Evolutionary conservation across 2,329 filamentous ascomycete genomes (phyloP), one percentile per base, ranked within the genome.

Genomic region (Fusarium nelsonii): DNA sequence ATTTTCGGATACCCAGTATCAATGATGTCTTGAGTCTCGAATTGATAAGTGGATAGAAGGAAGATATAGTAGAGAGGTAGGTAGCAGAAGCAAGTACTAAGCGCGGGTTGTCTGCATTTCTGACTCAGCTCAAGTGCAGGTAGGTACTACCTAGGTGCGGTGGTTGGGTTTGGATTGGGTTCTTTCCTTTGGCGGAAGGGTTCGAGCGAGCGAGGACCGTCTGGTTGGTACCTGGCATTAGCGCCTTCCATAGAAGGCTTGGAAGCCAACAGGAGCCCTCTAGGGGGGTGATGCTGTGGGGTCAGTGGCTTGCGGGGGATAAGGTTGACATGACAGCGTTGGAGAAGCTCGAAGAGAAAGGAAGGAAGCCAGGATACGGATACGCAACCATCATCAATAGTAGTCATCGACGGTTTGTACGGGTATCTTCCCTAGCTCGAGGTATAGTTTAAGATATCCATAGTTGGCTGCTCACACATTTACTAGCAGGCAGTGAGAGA

Each of bases 181-280:
- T 63, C 65, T 65, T 69, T 48, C 41, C 53, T 48, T 52, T 56
- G 57, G 32, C 58, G 34, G 53, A 56, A 41, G 41, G 59, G 54
- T 54, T 69, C 54, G 65, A 63, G 64, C 52, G 49, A 57, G 48
- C 40, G 50, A 70, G 67, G 53, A 43, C 64, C 64, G 39, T 57
- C 65, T 60, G 58, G 61, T 44, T 67, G 66, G 69, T 73, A 73
- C 70, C 70, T 73, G 40, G 63, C 71, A 73, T 73, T 73, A 73
- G 70, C 68, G 71, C 53, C 63, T 65, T 60, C 36, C 40, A 46
- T 63, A 57, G 46, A 63, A 67, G 64, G 36, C 44, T 61, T 66
- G 36, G 56, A 62, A 67, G 56, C 61, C 48, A 65, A 60, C 43
- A 44, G 36, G 55, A 65, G 46, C 33, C 61, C 41, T 39, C 50